Evolutionary conservation across 768 basidiomycete species (phyloP), one percentile per base, ranked within the genome.

Genomic region (Pisolithus tinctorius): DNA sequence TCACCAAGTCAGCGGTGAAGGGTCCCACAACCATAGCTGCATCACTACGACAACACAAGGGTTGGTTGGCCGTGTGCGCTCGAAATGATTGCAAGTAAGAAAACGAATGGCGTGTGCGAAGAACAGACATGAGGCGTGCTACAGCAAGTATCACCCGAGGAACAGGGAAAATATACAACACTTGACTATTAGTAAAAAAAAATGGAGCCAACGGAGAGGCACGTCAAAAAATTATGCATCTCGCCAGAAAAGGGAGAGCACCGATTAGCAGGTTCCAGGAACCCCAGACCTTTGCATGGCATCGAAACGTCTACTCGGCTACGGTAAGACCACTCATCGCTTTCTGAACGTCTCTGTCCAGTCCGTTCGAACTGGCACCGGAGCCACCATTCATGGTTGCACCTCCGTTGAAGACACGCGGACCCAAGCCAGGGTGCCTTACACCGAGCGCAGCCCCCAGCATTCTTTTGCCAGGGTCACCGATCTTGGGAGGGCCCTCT

Each of bases 401-500:
- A 48, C 68, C 65, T 50, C 68, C 71, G 62, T 58, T 66, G 55
- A 84, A 65, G 47, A 80, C 64, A 56, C 88, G 78, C 36, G 83
- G 81, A 20, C 77, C 79, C 52, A 90, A 71, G 37, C 77, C 76
- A 29, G 90, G 90, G 68, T 90, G 88, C 69, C 89, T 78, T 54
- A 92, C 78, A 42, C 90, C 91, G 51, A 93, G 73, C 30, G 89
- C 89, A 49, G 85, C 84, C 39, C 88, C 91, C 23, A 93, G 75
- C 89, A 93, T 93, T 61, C 90, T 76, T 72, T 88, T 89, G 38
- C 87, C 90, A 30, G 90, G 87, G 67, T 93, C 88, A 34, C 90
- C 90, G 59, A 93, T 90, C 61, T 84, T 79, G 20, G 88, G 88
- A n/a, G 82, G 83, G n/a, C 67, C 62, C 40, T 66, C 63, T 3